Conservation (phyloP, 2,329 filamentous ascomycete species). For the Graphium sp. region DNA sequence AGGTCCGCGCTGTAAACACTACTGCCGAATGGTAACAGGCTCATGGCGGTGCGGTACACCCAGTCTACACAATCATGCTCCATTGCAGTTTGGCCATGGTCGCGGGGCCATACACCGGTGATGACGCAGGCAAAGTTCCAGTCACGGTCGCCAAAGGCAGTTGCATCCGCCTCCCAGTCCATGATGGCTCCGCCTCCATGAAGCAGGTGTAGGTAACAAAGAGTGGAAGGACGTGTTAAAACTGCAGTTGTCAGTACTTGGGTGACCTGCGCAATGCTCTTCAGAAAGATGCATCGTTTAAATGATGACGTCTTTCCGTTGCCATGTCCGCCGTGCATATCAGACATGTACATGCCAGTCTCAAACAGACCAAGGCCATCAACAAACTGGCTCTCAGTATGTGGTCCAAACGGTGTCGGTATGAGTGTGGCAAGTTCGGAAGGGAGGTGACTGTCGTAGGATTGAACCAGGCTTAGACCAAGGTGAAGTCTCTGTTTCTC, state of each 20-base stretch:
- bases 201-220: constrained; percentile 46
- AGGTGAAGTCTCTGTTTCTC: constrained; percentile 26
- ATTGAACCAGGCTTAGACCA: constrained; percentile 31
- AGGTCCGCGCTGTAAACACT: constrained; percentile 45
- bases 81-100: constrained; percentile 25
- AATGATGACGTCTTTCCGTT: constrained; percentile 44
- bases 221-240: constrained; percentile 25
- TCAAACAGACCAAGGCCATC: constrained; percentile 36
- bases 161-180: constrained; percentile 23
- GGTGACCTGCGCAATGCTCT: constrained; percentile 20
- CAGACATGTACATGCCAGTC: constrained; percentile 41
- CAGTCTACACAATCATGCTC: constrained; percentile 24
- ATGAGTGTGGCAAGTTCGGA: constrained; percentile 5
- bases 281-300: constrained; percentile 46
- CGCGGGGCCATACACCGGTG: constrained; percentile 42
- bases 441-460: constrained; percentile 10
- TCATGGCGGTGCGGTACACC: constrained; percentile 33
- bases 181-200: constrained; percentile 38
- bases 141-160: constrained; percentile 45
- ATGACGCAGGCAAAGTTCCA: constrained; percentile 50
- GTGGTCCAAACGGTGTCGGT: constrained; percentile 14
- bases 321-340: constrained; percentile 40
- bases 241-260: constrained; percentile 25
- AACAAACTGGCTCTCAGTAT: constrained; percentile 15
- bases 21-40: constrained; percentile 28